Base-by-base conservation (phyloP, 257 asterid genomes). In the Gentiana dahurica region DNA sequence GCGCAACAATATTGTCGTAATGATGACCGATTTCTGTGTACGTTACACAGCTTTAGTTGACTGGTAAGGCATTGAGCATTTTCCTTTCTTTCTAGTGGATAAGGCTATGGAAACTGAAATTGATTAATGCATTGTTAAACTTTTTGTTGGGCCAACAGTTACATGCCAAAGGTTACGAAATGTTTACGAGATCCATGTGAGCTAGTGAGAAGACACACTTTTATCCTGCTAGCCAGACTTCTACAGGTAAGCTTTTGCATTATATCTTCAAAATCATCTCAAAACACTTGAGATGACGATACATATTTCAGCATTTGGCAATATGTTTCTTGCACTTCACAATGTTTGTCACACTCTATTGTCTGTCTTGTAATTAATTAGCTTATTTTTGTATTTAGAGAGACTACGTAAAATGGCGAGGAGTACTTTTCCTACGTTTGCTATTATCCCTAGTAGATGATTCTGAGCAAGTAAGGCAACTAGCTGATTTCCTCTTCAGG, bases 361-460 rank as follows among this genome's bases (percentile, higher is more conserved):
- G 8, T 41, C 9, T 41, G 46, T 41, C 9, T 0, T 8, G 2
- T 53, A 54, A 32, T 3, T 13, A 0, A 8, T 50, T 50, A 11
- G 59, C 37, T 15, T 52, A 5, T 54, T 9, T 56, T 47, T 50
- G 60, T 43, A 44, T 67, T 64, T 87, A 91, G 97, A 72, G 94
- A 65, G 98, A 91, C 74, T 91, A 91, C 32, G 97, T 91, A 65
- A 91, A 87, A 75, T 85, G 95, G 97, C 77, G 94, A 67, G 97
- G 98, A 57, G 81, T 91, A 59, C 96, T 91, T 63, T 91, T 91
- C 73, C 95, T 87, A 46, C 79, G 95, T 59, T 91, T 91, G 68
- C 74, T 91, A 15, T 58, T 85, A 62, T 83, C 94, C 68, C 87
- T 91, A 46, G 96, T 85, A 44, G 98, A 91, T 66, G 96, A 91